Evolutionary conservation across 768 basidiomycete genomes (phyloP), one percentile per base, ranked within the genome.

Genomic region (Royoungia palumana): DNA sequence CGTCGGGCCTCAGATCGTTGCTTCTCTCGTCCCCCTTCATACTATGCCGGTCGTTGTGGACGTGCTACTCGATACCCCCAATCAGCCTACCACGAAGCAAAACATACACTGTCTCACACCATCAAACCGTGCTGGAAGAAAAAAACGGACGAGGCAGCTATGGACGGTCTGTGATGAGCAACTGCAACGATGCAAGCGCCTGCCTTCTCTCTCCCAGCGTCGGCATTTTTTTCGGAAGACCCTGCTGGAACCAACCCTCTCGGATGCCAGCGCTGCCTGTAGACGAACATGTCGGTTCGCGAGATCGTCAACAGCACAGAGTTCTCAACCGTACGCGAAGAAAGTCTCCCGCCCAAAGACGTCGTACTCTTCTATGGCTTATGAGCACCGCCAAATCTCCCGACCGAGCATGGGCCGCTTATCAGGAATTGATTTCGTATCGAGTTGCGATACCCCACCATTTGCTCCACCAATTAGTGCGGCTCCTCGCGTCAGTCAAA

Each of bases 391-490:
- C 73, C 17, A 54, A 61, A 32, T 66, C 67, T 13, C 47, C 62
- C 43, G 38, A 54, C 19, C 66, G 67, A 20, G 75, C 72, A 7
- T 80, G 78, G 77, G 50, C 61, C 16, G 76, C 75, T 11, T 80
- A 78, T 59, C 54, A 64, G 38, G 51, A 65, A 17, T 51, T 77
- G 13, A 53, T 70, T 58, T 51, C 55, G 58, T 10, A 47, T 36
- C 50, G 44, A 19, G 53, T 35, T 6, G 46, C 35, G 27, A 70
- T 70, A 51, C 73, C 67, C 28, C 61, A 51, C 50, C 51, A 61
- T 45, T 74, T 80, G 49, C 78, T 90, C 32, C 83, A 87, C 56
- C 76, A 77, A 24, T 69, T 92, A 41, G 72, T 72, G 16, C 80
- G 81, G 25, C 75, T 83, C 35, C 70, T 92, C n/a, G 72, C 80